phyloP scores from a whole-genome alignment of 805 yeast species.

The Maudiozyma pseudohumilis region DNA sequence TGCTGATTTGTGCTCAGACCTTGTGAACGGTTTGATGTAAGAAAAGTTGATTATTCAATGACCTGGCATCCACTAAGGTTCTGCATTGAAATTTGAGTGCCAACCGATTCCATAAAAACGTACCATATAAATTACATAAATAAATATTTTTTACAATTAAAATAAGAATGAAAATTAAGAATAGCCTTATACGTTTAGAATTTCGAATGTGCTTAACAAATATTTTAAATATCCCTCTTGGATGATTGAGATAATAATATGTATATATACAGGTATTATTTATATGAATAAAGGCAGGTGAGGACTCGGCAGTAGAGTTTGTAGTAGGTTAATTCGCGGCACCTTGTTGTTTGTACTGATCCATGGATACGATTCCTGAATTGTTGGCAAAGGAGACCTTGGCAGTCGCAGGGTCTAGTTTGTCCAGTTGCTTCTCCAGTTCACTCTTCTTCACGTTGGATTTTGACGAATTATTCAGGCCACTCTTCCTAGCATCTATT shows the following conservation, averaged over 20 bases:
- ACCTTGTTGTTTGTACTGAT: conserved; percentile 3
- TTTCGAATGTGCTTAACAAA: neutral
- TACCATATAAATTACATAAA: too few species aligned
- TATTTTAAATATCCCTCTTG: conserved; percentile 44
- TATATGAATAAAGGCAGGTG: neutral
- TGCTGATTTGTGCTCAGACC: conserved; percentile 24
- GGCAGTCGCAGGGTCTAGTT: conserved; percentile 27
- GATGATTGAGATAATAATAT: conserved; percentile 78
- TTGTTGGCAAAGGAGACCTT: neutral
- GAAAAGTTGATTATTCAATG: neutral
- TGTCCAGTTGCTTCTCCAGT: conserved; percentile 26
- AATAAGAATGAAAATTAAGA: too few species aligned
- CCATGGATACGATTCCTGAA: conserved; percentile 6
- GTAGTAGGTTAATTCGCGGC: neutral
- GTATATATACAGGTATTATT: neutral
- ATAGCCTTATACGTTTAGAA: too few species aligned
- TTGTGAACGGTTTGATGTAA: conserved; percentile 23
- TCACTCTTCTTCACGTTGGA: conserved; percentile 28
- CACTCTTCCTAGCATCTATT: conserved; percentile 14
- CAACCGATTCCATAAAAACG: too few species aligned
- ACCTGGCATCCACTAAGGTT: too few species aligned
- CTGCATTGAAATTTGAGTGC: too few species aligned
- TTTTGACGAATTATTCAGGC: conserved; percentile 11
- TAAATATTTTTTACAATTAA: too few species aligned
- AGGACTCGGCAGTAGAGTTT: too few species aligned